Evolutionary conservation across 129 eudicot species (phyloP), one percentile per base, ranked within the genome.

Genomic region (Saposhnikovia divaricata): DNA sequence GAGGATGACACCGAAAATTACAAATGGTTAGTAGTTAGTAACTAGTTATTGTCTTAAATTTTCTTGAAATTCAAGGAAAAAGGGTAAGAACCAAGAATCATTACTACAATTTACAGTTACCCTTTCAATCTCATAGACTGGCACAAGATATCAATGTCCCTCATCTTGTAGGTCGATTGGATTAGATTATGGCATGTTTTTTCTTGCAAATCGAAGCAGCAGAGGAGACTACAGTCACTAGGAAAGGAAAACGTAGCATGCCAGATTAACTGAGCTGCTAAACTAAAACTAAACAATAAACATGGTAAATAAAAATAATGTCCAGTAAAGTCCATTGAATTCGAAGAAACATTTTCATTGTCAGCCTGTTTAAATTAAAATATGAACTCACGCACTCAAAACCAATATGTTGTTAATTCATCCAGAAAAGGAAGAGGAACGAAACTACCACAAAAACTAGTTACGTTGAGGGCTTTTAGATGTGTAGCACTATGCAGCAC

Each of bases 121-220:
- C 76, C 83, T 87, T 85, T 89, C 90, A 80, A 90, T 90, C 47
- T 63, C 81, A 9, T 92, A 80, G 80, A 78, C 83, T 92, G 97
- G 90, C 97, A 94, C 79, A 94, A 43, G 78, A 92, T 86, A 84
- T 91, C 98, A 27, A 94, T 81, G 51, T 94, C 98, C 82, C 97
- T 88, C 81, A 94, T 71, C 84, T 91, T 94, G 11, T 23, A 23
- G 28, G 66, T 23, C 28, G 1, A 21, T 23, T 3, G 3, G 12
- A 57, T 51, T 55, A 55, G 53, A 16, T 51, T 23, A 21, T 21
- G 28, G 11, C 66, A 57, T 57, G 59, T 53, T 53, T 53, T 6
- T 18, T 25, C 25, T 53, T 53, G 61, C 25, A 53, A 53, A 53
- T 53, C 25, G 18, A 51, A 51, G 59, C 8, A 51, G 59, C 23